Base-by-base conservation (phyloP, 2,329 filamentous ascomycete species). In the Didymella exigua region DNA sequence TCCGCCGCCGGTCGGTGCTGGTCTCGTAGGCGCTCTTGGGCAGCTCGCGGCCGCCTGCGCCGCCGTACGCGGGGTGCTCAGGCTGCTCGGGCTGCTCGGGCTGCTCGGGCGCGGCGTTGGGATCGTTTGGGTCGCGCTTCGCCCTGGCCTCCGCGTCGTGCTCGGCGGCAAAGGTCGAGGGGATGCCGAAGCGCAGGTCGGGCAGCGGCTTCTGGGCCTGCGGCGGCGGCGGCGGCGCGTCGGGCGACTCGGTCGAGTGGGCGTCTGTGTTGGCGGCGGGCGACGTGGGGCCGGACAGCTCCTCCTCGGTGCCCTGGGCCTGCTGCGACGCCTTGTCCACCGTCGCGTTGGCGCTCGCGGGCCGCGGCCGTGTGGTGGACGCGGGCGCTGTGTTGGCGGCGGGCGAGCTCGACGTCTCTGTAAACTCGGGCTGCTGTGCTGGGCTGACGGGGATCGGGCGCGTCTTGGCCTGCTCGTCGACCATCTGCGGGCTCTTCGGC, bases 161-260 rank as follows among this genome's bases (percentile, higher is more conserved):
- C 76, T 97, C 93, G 56, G 88, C 88, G 52, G 88, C 90, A 50
- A 97, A 83, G 1, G 93, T 96, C 2, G 93, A 96, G 0, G 93
- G 93, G 59, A 98, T 96, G 61, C 93, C 93, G 70, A 93, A 88
- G n/a, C 91, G 95, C 38, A 98, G 82, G 72, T 98, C 93, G 48
- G 93, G 93, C 11, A 97, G 84, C 48, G 90, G 88, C 67, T 88
- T 83, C 14, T 70, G 72, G 47, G 84, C 81, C 21, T 86, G 80
- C 63, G 82, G 75, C 45, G 70, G 66, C 7, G 29, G 24, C 47
- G 69, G 66, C 13, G 16, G 43, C n/a, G 54, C 36, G 33, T 61
- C 56, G 33, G 61, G 49, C 46, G 79, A 76, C 37, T 79, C 75
- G 49, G 77, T 67, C 44, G 73, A 67, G 33, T 36, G 33, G 55